Conservation (phyloP, 768 basidiomycete species). For the Boletus rubroflammeus region DNA sequence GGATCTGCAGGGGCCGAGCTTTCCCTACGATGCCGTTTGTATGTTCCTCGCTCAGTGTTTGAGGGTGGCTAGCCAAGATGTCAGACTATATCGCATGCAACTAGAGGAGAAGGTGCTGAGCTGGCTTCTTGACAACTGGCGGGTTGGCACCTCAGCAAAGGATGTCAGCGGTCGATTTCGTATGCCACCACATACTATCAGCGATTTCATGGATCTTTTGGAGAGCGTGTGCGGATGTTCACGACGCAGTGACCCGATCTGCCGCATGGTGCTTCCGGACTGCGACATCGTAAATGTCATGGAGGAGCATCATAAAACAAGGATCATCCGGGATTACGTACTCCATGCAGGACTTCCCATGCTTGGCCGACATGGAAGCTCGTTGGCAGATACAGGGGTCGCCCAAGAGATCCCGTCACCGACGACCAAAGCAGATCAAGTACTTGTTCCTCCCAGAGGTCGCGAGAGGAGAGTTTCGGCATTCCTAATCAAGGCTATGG, state of each 20-base stretch:
- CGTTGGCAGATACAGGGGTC: neutral
- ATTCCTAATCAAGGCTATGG: slow-evolving; percentile 62
- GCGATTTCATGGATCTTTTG: slow-evolving; percentile 63
- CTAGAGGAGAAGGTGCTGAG: slow-evolving; percentile 82
- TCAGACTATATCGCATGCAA: slow-evolving; percentile 76
- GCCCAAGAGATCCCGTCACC: slow-evolving; percentile 5
- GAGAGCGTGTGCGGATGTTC: slow-evolving; percentile 59
- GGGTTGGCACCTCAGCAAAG: slow-evolving; percentile 38
- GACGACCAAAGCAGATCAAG: slow-evolving; percentile 17
- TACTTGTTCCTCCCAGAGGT: slow-evolving; percentile 45
- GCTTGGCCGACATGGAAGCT: slow-evolving; percentile 22
- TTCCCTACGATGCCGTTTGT: slow-evolving; percentile 89
- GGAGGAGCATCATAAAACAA: slow-evolving; percentile 53
- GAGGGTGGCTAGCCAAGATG: slow-evolving; percentile 72
- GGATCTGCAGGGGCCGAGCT: slow-evolving; percentile 85
- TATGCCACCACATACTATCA: slow-evolving; percentile 50
- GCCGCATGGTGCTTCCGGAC: slow-evolving; percentile 61
- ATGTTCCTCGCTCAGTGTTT: slow-evolving; percentile 70
- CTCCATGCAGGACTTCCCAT: slow-evolving; percentile 60
- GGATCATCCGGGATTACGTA: slow-evolving; percentile 66
- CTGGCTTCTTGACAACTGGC: slow-evolving; percentile 81
- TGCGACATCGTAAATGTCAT: slow-evolving; percentile 60
- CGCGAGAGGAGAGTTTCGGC: slow-evolving; percentile 61
- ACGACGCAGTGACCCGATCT: slow-evolving; percentile 43
- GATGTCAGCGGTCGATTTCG: slow-evolving; percentile 35